Conservation (phyloP, 2,329 filamentous ascomycete species). For the Aspergillus spinulosporus region DNA sequence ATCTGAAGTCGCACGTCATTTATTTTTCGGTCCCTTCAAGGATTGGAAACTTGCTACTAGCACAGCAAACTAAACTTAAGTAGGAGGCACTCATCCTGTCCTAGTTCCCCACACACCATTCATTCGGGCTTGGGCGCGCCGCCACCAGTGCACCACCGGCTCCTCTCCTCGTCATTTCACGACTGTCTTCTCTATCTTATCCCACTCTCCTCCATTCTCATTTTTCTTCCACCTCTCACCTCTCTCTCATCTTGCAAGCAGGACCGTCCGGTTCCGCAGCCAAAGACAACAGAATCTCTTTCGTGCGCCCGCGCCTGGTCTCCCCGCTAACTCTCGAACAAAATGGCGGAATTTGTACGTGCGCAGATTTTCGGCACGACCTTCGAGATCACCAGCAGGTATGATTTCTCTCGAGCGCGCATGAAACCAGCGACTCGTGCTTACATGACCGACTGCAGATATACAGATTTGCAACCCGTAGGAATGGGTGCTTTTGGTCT, state of each 20-base stretch:
- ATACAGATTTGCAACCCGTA: slow-evolving; percentile 96
- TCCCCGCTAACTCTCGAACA: slow-evolving; percentile 32
- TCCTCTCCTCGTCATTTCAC: slow-evolving; percentile 19
- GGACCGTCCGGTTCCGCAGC: neutral
- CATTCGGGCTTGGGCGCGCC: slow-evolving; percentile 16
- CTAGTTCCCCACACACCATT: slow-evolving; percentile 33
- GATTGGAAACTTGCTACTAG: slow-evolving; percentile 20
- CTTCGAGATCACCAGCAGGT: slow-evolving; percentile 99
- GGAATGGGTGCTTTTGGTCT: slow-evolving; percentile 99
- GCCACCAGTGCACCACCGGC: slow-evolving; percentile 19
- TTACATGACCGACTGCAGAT: slow-evolving; percentile 58
- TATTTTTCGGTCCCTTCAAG: slow-evolving; percentile 26
- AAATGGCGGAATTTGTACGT: slow-evolving; percentile 98
- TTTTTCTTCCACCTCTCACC: slow-evolving; percentile 14
- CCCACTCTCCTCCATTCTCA: slow-evolving; percentile 1
- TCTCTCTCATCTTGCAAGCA: neutral
- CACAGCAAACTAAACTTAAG: slow-evolving; percentile 16
- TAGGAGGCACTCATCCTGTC: slow-evolving; percentile 8
- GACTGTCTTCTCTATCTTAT: slow-evolving; percentile 17
- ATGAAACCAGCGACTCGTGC: neutral
- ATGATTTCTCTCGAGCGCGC: slow-evolving; percentile 29
- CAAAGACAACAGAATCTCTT: neutral
- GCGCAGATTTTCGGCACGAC: slow-evolving; percentile 99
- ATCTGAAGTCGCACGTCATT: slow-evolving; percentile 34
- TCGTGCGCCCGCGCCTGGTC: slow-evolving; percentile 17